Conservation (phyloP, 352 stramenopile species). For the Phytophthora brassicae region DNA sequence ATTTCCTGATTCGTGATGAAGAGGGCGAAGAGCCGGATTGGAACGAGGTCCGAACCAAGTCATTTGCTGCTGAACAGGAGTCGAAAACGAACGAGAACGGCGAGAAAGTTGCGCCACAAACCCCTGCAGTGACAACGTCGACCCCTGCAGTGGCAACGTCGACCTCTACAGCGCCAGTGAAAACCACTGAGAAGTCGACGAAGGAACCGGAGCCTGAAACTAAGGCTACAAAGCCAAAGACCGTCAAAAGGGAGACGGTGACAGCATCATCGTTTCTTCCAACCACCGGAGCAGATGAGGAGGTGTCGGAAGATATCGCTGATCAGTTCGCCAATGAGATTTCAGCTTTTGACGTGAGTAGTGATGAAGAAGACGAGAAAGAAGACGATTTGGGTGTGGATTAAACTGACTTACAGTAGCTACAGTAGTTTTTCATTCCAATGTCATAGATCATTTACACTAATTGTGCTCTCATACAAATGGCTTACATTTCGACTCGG, state of each 20-base stretch:
- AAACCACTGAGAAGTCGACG: slow-evolving; percentile 11
- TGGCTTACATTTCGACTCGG: too few relatives aligned
- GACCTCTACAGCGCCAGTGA: slow-evolving; percentile 13
- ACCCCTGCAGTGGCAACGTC: too few relatives aligned
- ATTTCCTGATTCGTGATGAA: slow-evolving; percentile 87
- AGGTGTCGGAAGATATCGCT: slow-evolving; percentile 71
- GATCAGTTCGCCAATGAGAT: slow-evolving; percentile 69
- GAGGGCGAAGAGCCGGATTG: slow-evolving; percentile 85
- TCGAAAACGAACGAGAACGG: slow-evolving; percentile 37
- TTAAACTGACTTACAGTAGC: too few relatives aligned
- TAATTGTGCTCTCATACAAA: too few relatives aligned
- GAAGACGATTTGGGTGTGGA: slow-evolving; percentile 51
- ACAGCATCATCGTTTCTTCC: slow-evolving; percentile 37
- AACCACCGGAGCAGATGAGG: slow-evolving; percentile 54
- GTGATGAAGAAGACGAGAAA: slow-evolving; percentile 76
- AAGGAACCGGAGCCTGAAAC: slow-evolving; percentile 23
- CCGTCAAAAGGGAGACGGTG: slow-evolving; percentile 17
- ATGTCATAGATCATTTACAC: slow-evolving; percentile 21
- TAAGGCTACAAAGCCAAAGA: slow-evolving; percentile 23
- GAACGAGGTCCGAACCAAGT: slow-evolving; percentile 71
- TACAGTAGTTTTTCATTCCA: slow-evolving; percentile 11
- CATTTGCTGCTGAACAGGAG: slow-evolving; percentile 55
- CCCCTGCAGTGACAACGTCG: slow-evolving; percentile 15
- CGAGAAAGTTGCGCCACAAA: slow-evolving; percentile 18
- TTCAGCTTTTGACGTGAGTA: slow-evolving; percentile 78